Conservation (phyloP, 225 moss, liverwort and hornwort genomes). For the Sphagnum tenellum region DNA sequence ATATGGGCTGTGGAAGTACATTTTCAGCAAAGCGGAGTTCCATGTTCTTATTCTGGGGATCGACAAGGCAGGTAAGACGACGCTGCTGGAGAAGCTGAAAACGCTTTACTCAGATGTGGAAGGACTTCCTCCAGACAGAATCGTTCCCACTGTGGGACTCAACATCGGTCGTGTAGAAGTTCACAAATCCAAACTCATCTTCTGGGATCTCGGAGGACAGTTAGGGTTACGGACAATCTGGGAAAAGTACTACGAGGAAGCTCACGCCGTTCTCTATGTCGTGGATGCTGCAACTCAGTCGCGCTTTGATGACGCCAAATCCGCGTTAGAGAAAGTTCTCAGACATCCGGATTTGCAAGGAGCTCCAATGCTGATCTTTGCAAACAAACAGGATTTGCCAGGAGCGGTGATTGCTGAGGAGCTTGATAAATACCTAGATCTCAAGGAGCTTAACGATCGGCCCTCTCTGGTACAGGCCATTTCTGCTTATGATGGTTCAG, state of each 20-base stretch:
- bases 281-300: slow-evolving; percentile 78
- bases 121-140: slow-evolving; percentile 92
- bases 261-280: slow-evolving; percentile 89
- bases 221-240: slow-evolving; percentile 90
- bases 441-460: slow-evolving; percentile 55
- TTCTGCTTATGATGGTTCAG: slow-evolving; percentile 86
- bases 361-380: slow-evolving; percentile 78
- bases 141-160: slow-evolving; percentile 92
- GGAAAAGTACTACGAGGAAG: slow-evolving; percentile 99
- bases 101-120: slow-evolving; percentile 93
- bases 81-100: slow-evolving; percentile 91
- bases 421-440: slow-evolving; percentile 51
- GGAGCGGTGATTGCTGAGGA: slow-evolving; percentile 81
- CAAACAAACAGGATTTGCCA: slow-evolving; percentile 90
- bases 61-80: slow-evolving; percentile 99
- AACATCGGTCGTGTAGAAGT: slow-evolving; percentile 97
- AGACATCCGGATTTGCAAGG: slow-evolving; percentile 91
- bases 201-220: slow-evolving; percentile 99
- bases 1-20: slow-evolving; percentile 94
- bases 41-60: slow-evolving; percentile 99
- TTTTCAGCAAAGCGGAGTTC: slow-evolving; percentile 99
- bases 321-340: slow-evolving; percentile 85
- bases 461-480: slow-evolving; percentile 73
- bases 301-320: slow-evolving; percentile 81
- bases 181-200: slow-evolving; percentile 90